A percentile compares a stretch with the other conserved stretches of the same genome.
Evolutionary conservation across 208 protist species (phyloP).

Genomic region (Balamuthia mandrillaris): DNA sequence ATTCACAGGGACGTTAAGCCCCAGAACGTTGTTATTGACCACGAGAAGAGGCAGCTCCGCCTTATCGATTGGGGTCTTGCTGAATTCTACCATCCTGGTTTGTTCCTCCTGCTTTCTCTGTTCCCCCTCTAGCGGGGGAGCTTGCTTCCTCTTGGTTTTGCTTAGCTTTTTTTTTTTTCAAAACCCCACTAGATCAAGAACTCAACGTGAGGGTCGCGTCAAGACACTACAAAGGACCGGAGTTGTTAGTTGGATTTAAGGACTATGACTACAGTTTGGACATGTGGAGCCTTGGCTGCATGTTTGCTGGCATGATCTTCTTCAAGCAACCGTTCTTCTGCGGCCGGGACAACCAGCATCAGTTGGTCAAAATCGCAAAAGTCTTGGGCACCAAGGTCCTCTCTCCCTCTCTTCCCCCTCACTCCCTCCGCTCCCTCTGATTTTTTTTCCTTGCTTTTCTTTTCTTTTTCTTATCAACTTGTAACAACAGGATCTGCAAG

Average conservation of each 20-base stretch:
- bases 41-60: slow-evolving; percentile 86
- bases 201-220: slow-evolving; percentile 98
- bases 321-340: slow-evolving; percentile 96
- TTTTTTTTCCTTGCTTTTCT: not conserved
- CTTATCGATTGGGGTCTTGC: slow-evolving; percentile 98
- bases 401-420: not conserved
- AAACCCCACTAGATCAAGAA: slow-evolving; percentile 64
- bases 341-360: slow-evolving; percentile 95
- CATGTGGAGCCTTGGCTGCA: slow-evolving; percentile 98
- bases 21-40: slow-evolving; percentile 95
- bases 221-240: slow-evolving; percentile 94
- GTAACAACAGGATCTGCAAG: slow-evolving; percentile 83
- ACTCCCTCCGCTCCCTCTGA: not conserved
- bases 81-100: slow-evolving; percentile 96
- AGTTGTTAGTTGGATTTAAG: slow-evolving; percentile 95
- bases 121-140: not conserved
- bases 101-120: not conserved
- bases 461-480: not conserved
- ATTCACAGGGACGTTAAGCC: slow-evolving; percentile 99
- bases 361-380: slow-evolving; percentile 84
- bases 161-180: not conserved
- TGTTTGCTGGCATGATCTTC: slow-evolving; percentile 98
- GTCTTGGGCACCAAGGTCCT: slow-evolving; percentile 83
- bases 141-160: not conserved
- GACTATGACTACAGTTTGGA: slow-evolving; percentile 99